Evolutionary conservation across 2,329 filamentous ascomycete genomes (phyloP), one percentile per base, ranked within the genome.

Genomic region (Endoconidiophora laricicola): DNA sequence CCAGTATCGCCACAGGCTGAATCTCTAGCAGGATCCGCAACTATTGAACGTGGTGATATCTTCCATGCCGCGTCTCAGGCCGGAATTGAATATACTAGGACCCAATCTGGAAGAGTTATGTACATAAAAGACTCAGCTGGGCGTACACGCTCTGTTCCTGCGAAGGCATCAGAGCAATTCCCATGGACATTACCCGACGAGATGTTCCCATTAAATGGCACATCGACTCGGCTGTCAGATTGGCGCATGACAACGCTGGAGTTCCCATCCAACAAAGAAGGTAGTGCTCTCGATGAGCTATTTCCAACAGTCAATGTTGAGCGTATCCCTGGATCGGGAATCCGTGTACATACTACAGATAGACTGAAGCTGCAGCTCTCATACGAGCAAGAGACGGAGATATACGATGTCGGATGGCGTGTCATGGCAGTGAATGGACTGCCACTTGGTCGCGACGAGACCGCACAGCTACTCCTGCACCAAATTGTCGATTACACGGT

Each of bases 41-140:
- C 83, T 3, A 86, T 87, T 40, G 81, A 86, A 6, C 77, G 90
- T 44, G 64, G 72, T 0, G 87, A 96, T 60, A 67, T 95, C 6
- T 98, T 88, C 63, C 87, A 94, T 59, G 88, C 90, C 4, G 86
- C 88, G 18, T 85, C 81, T 55, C 73, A 96, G 55, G 84, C 88
- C 24, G 79, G 86, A 44, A 68, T 96, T 24, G 83, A 94, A 61
- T 71, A 82, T 37, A 83, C 86, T 59, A 83, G 83, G 4, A 78
- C 78, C 49, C 66, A 76, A 2, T 77, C 84, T 51, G 64, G 65
- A 3, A 64, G 66, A 6, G 47, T 68, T 20, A 60, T 69, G 50
- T 46, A 62, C 3, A 55, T 61, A 10, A 59, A 75, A 67, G 65
- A 78, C 67, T 61, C 61, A 39, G 60, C 62, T 5, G 61, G 59